A percentile compares a stretch with the other conserved stretches of the same genome.
phyloP scores from a whole-genome alignment of 768 basidiomycete species.

The Phlegmacium glaucopus region DNA sequence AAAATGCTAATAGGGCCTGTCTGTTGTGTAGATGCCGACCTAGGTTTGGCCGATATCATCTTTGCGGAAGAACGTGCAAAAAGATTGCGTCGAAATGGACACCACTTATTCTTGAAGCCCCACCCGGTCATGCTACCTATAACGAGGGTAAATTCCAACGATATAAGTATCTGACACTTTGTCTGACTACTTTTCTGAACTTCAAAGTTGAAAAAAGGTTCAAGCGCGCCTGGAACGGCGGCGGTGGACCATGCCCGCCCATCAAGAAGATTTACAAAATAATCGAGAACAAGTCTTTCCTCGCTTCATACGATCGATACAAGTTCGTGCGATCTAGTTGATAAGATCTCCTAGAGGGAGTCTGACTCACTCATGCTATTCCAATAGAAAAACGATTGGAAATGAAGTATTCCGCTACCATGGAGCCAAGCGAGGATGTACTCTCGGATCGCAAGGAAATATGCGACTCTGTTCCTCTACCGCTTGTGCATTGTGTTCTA shows the following conservation, averaged over 20 bases:
- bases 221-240: conserved; percentile 10
- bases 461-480: conserved; percentile 6
- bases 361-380: too few relatives aligned
- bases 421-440: conserved; percentile 10
- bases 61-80: conserved; percentile 19
- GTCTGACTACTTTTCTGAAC: background rate
- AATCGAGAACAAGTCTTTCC: conserved; percentile 11
- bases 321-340: conserved; percentile 2
- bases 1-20: conserved; percentile 12
- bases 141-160: conserved; percentile 12
- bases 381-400: conserved; percentile 2
- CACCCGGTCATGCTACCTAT: conserved; percentile 13
- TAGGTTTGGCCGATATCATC: conserved; percentile 11
- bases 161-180: background rate
- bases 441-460: conserved; percentile 4
- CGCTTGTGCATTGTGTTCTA: conserved; percentile 10
- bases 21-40: conserved; percentile 12
- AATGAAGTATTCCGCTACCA: conserved; percentile 13
- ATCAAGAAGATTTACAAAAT: conserved; percentile 14
- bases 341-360: background rate
- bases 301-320: conserved; percentile 12
- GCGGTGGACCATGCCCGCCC: conserved; percentile 1
- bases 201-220: conserved; percentile 15
- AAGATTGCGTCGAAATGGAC: conserved; percentile 14
- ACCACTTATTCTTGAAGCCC: conserved; percentile 19